These are phyloP conservation scores for Bruguiera parviflora DNA, from an alignment of 345 rosid genomes.

Conservation along the genomic window DNA sequence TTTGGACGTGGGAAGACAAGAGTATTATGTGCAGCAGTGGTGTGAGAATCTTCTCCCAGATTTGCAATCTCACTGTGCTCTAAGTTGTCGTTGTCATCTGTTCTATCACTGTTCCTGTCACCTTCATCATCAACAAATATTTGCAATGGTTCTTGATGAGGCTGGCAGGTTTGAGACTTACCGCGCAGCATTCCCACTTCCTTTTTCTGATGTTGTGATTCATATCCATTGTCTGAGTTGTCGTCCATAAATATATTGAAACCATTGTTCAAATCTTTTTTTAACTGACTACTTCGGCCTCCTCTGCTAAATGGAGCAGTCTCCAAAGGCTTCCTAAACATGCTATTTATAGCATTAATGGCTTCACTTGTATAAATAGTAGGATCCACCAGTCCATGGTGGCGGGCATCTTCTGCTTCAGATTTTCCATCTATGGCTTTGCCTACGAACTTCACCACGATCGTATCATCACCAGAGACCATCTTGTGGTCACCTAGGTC, in stretches of 20 bases:
- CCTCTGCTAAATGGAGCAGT: constrained; percentile 47
- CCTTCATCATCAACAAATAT: constrained; percentile 59
- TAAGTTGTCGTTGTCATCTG: constrained; percentile 27
- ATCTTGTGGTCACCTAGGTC: constrained; percentile 24
- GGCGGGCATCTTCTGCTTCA: constrained; percentile 73
- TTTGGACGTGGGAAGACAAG: constrained; percentile 62
- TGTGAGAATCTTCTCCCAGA: constrained; percentile 12
- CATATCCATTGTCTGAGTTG: constrained; percentile 25
- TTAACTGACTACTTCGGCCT: constrained; percentile 33
- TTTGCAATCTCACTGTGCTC: constrained; percentile 25
- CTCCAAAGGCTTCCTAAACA: constrained; percentile 86
- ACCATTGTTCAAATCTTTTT: constrained; percentile 38
- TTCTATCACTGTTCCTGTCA: constrained; percentile 32
- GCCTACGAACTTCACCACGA: constrained; percentile 59
- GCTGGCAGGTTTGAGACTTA: constrained; percentile 26
- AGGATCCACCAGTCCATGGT: constrained; percentile 88
- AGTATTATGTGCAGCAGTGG: constrained; percentile 29
- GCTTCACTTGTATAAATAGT: constrained; percentile 88
- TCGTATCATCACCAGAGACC: constrained; percentile 40
- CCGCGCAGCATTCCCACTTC: constrained; percentile 25
- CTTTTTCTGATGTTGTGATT: constrained; percentile 19
- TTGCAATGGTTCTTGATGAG: constrained; percentile 43
- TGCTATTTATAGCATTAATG: constrained; percentile 68
- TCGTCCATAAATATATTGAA: constrained; percentile 57
- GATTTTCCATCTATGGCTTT: constrained; percentile 69